Percentiles rank a stretch among this genome's conserved stretches.
These are phyloP conservation scores for Tetrastigma voinierianum DNA, from an alignment of 164 flowering plant species.

Conservation along the genomic window DNA sequence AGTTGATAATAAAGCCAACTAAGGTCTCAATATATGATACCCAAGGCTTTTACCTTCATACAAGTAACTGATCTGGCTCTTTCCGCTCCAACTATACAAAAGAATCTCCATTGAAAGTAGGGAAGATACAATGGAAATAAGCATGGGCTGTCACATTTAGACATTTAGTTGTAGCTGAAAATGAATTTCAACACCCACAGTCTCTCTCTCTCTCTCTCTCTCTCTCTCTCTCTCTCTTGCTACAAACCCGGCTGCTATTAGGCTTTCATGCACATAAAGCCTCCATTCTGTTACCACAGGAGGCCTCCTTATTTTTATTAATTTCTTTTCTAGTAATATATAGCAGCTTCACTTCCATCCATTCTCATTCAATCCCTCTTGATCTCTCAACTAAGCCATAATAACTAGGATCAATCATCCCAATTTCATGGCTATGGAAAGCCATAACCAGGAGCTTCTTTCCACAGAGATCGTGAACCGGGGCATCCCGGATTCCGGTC, in stretches of 20 bases:
- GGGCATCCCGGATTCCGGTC: slow-evolving; percentile 46
- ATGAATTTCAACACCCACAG: slow-evolving; percentile 23
- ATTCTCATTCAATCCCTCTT: not conserved
- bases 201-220: slow-evolving; percentile 19
- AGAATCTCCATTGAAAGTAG: too few relatives aligned
- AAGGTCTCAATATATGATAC: too few relatives aligned
- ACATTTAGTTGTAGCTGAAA: too few relatives aligned
- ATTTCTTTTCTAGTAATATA: too few relatives aligned
- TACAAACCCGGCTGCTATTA: slow-evolving; percentile 26
- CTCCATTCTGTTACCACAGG: slow-evolving; percentile 18
- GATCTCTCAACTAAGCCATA: too few relatives aligned
- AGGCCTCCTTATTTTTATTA: not conserved
- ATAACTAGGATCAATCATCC: not conserved
- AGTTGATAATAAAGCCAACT: too few relatives aligned
- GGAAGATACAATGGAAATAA: too few relatives aligned
- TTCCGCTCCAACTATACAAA: too few relatives aligned
- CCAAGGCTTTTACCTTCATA: too few relatives aligned
- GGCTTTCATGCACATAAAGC: slow-evolving; percentile 27
- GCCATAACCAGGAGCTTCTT: slow-evolving; percentile 27
- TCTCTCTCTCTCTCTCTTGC: slow-evolving; percentile 10
- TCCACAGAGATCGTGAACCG: slow-evolving; percentile 50
- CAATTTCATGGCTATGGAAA: slow-evolving; percentile 29
- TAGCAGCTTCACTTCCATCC: too few relatives aligned
- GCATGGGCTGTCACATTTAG: too few relatives aligned
- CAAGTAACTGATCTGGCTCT: too few relatives aligned